A percentile compares a stretch with the other conserved stretches of the same genome.
Conservation (phyloP, 148 eudicot genomes). For the Fagopyrum tataricum region DNA sequence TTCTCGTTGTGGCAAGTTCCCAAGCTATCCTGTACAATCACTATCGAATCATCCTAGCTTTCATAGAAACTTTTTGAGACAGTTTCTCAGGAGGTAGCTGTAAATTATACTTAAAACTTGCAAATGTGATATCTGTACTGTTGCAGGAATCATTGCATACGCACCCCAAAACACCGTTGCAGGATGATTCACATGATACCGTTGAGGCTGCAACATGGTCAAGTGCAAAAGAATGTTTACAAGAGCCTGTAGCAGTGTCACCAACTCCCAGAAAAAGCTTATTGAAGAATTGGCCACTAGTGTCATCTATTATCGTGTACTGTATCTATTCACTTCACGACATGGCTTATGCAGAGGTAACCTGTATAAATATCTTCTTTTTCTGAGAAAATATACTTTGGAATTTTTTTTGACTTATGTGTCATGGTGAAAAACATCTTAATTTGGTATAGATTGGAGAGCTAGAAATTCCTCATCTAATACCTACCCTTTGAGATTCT, state of each 20-base stretch:
- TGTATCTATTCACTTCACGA: constrained; percentile 88
- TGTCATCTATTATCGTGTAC: constrained; percentile 75
- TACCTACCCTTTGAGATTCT: background rate
- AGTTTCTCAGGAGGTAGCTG: background rate
- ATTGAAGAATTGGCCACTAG: constrained; percentile 72
- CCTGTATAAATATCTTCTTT: background rate
- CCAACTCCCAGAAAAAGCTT: constrained; percentile 37
- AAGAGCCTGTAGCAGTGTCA: constrained; percentile 19
- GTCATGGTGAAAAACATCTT: background rate
- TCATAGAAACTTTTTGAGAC: background rate
- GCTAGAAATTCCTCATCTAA: background rate
- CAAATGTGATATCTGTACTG: background rate
- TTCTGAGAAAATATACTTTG: background rate
- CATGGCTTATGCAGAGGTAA: constrained; percentile 87
- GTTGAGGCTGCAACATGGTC: constrained; percentile 30
- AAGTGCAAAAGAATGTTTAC: constrained; percentile 8
- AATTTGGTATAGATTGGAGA: background rate
- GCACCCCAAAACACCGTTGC: constrained; percentile 25
- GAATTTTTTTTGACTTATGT: background rate
- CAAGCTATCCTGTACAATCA: background rate
- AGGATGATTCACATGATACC: constrained; percentile 31
- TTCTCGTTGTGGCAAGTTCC: background rate
- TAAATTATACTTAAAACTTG: background rate
- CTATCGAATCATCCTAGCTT: no score
- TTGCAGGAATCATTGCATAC: constrained; percentile 76